A percentile compares a stretch with the other conserved stretches of the same genome.
phyloP scores from a whole-genome alignment of 2,329 filamentous ascomycete genomes.

The Dryadomyces quercivorus region DNA sequence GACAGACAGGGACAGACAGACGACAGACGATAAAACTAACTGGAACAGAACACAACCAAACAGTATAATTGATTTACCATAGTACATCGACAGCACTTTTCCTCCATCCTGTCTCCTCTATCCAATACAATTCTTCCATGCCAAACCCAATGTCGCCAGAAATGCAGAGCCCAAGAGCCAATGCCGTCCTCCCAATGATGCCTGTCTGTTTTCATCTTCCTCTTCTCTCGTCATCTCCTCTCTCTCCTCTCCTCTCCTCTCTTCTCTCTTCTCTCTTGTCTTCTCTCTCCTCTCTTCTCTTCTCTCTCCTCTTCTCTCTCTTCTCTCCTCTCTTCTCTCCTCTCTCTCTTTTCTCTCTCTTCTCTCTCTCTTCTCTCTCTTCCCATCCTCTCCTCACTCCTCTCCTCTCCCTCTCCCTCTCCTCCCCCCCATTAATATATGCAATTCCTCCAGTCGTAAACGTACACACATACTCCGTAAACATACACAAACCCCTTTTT shows the following conservation, averaged over 20 bases:
- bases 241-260: background rate
- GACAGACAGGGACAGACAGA: no score
- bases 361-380: background rate
- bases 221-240: background rate
- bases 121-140: no score
- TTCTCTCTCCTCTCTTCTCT: no score
- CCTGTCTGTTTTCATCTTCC: no score
- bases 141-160: background rate
- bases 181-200: background rate
- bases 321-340: background rate
- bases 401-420: background rate
- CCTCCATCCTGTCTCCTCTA: no score
- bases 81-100: no score
- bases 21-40: no score
- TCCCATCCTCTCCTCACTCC: background rate
- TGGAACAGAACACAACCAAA: no score
- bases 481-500: no score
- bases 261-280: background rate
- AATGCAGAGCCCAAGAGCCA: background rate
- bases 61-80: no score
- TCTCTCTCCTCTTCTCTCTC: background rate
- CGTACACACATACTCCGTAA: no score
- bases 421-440: background rate
- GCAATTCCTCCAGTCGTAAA: background rate
- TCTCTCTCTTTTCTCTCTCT: no score